These are phyloP conservation scores for Aspergillus japonicus DNA, from an alignment of 2,329 filamentous ascomycete species.

Conservation along the genomic window DNA sequence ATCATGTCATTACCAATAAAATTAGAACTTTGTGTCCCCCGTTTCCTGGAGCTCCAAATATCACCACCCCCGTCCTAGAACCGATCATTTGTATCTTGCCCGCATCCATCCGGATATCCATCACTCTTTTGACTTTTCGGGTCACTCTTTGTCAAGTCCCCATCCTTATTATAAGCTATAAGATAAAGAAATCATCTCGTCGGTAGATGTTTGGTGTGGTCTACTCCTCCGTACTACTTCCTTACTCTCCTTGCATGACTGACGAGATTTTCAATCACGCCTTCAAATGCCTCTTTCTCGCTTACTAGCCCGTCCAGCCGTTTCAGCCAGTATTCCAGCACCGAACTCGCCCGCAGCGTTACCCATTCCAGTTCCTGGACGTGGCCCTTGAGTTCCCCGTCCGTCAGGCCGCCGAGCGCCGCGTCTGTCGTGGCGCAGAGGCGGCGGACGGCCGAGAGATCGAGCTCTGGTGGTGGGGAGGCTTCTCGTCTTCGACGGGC, in stretches of 20 bases:
- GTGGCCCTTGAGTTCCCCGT: slow-evolving; percentile 72
- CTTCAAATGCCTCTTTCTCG: slow-evolving; percentile 91
- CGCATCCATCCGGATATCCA: too few species aligned
- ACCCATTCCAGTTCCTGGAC: slow-evolving; percentile 67
- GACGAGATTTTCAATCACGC: slow-evolving; percentile 93
- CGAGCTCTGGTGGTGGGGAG: slow-evolving; percentile 70
- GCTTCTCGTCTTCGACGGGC: slow-evolving; percentile 49
- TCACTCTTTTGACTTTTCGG: too few species aligned
- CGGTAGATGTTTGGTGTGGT: too few species aligned
- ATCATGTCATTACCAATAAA: background rate
- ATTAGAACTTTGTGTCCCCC: background rate
- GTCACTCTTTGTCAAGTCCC: background rate
- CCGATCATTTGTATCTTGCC: too few species aligned
- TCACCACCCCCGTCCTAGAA: too few species aligned
- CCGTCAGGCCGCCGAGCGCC: slow-evolving; percentile 74
- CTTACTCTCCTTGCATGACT: slow-evolving; percentile 84
- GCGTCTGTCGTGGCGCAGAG: slow-evolving; percentile 82
- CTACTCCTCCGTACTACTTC: slow-evolving; percentile 53
- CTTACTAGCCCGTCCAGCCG: slow-evolving; percentile 80
- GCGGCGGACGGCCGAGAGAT: slow-evolving; percentile 74
- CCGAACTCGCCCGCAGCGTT: slow-evolving; percentile 69
- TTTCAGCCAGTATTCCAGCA: slow-evolving; percentile 86
- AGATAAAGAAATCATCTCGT: background rate
- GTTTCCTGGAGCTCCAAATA: too few species aligned
- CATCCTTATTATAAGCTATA: background rate